Evolutionary conservation across 352 stramenopile genomes (phyloP), one percentile per base, ranked within the genome.

Genomic region (Thalassiosira sp.): DNA sequence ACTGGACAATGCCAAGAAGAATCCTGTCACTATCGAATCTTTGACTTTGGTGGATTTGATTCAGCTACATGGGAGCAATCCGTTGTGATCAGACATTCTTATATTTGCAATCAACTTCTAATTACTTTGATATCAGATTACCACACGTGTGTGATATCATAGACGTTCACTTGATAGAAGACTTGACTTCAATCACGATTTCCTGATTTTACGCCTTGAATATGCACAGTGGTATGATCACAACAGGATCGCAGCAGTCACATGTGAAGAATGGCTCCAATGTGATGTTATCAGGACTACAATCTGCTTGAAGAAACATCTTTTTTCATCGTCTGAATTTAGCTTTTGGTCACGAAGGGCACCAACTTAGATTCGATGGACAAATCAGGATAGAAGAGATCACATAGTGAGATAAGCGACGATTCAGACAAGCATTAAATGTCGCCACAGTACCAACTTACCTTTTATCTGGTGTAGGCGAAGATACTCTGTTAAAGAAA

Each of bases 31-130:
- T 25, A 48, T 71, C 18, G 69, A 78, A 51, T 31, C 25, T 1
- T 25, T 78, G 33, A 57, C 22, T 42, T 48, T 78, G 31, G 16
- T 59, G 24, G 60, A 78, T 22, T 49, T 78, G 22, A 51, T 78
- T 37, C 28, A 42, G 13, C 31, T 78, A 18, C 69, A 78, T 59
- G 46, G 46, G 22, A 0, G 31, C 22, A 18, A 37, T 33, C 27
- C 25, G 20, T 45, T 25, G 15, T 60, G 25, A 45, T 45, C 51
- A 11, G n/a, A n/a, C n/a, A n/a, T n/a, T n/a, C n/a, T n/a, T n/a
- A n/a, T n/a, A n/a, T n/a, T n/a, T n/a, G n/a, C n/a, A n/a, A n/a
- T n/a, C n/a, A n/a, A n/a, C n/a, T n/a, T n/a, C n/a, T n/a, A n/a
- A n/a, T n/a, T n/a, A n/a, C n/a, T n/a, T n/a, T n/a, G n/a, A n/a